Evolutionary conservation across 192 early-diverging fungal species (phyloP).

Genomic region (Obelidium mucronatum): DNA sequence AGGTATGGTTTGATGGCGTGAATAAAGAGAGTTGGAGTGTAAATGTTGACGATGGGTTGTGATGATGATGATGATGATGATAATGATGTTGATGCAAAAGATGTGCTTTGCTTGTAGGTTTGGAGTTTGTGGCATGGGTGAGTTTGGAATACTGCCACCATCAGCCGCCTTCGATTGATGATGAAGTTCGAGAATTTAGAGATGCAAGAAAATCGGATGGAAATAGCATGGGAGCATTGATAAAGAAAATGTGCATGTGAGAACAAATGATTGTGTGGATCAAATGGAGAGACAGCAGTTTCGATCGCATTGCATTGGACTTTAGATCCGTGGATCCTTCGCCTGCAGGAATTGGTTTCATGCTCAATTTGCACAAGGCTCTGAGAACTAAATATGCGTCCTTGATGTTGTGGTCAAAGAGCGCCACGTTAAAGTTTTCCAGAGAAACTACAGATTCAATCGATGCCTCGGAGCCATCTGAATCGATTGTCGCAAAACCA

Average conservation of each 20-base stretch:
- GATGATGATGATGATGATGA: background rate
- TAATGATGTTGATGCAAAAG: too few relatives aligned
- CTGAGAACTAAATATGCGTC: conserved; percentile 80
- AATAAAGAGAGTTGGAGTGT: conserved; percentile 59
- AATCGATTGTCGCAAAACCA: background rate
- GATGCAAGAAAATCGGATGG: background rate
- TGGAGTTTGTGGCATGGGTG: too few relatives aligned
- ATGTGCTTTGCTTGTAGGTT: too few relatives aligned
- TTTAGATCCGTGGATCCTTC: conserved; percentile 73
- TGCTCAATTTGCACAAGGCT: conserved; percentile 80
- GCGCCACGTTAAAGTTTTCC: background rate
- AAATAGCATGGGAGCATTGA: conserved; percentile 57
- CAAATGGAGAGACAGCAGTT: conserved; percentile 82
- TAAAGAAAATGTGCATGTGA: conserved; percentile 80
- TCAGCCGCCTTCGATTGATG: too few relatives aligned
- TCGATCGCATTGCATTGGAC: conserved; percentile 84
- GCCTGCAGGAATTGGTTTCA: conserved; percentile 66
- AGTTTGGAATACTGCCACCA: too few relatives aligned
- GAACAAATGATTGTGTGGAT: conserved; percentile 77
- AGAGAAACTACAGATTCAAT: background rate
- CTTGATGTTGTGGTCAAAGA: conserved; percentile 46
- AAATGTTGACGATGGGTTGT: background rate
- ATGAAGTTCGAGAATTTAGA: too few relatives aligned
- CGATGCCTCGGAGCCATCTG: background rate
- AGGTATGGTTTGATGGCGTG: conserved; percentile 89